Base-by-base conservation (phyloP, 768 basidiomycete species). In the Fomitopsis serialis region DNA sequence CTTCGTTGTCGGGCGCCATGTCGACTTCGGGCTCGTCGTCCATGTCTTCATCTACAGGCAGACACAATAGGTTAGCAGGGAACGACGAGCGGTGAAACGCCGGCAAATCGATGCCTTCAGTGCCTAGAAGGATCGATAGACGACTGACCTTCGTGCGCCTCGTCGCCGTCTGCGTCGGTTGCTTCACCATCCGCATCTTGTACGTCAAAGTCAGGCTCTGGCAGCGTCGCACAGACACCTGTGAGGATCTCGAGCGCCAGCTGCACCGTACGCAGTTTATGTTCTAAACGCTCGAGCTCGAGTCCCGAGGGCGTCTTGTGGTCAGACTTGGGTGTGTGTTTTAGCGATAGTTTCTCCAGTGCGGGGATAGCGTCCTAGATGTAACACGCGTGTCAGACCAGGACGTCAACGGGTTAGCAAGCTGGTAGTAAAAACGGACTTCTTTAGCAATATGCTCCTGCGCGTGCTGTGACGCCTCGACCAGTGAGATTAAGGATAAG, bases 161-260 rank as follows among this genome's bases (percentile, higher is more conserved):
- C 76, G 62, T 78, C 74, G 23, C 63, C 65, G 17, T 66, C 70
- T 36, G 60, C 66, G 17, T 59, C 67, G n/a, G 62, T 68, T 9
- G 65, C 72, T 32, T 57, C 68, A 11, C 29, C 29, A 5, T 67
- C 70, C 37, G 59, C 62, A 52, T 64, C 66, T 70, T 11, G 68
- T 68, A 17, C 66, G 65, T 37, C 21, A 27, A 52, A 22, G 50
- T 84, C 82, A 17, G 87, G 82, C 61, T 92, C 91, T 4, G 91
- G 91, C 37, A 97, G 70, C 6, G 85, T 90, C 19, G 93, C 93
- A 65, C 91, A 97, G n/a, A 80, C 74, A 27, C 87, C 87, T 0
- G 92, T 95, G 57, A 97, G 68, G 46, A 97, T 82, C 70, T 98
- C 94, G 24, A 97, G 74, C n/a, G 87, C 82, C 29, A 94, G 77